Evolutionary conservation across 495 filamentous ascomycete genomes (phyloP).

Genomic region (Podospora didyma): DNA sequence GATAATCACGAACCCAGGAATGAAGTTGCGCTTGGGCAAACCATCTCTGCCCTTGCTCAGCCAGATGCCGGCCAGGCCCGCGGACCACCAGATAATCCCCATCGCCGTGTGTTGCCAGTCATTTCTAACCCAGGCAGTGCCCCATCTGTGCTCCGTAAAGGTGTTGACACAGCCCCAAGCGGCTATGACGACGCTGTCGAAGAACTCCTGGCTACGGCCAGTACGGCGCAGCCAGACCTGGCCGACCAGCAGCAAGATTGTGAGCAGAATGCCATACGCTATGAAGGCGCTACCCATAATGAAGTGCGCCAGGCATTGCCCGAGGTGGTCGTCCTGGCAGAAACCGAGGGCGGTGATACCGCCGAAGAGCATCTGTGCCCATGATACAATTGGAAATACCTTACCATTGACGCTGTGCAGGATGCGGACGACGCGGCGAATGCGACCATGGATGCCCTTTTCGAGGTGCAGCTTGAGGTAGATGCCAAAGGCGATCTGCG

Average conservation of each 20-base stretch:
- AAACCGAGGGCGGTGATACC: conserved; percentile 93
- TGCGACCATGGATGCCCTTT: conserved; percentile 72
- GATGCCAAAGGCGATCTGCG: conserved; percentile 74
- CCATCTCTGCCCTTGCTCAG: conserved; percentile 77
- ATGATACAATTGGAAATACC: conserved; percentile 76
- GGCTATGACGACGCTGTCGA: conserved; percentile 86
- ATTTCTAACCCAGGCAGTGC: conserved; percentile 81
- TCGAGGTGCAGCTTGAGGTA: conserved; percentile 89
- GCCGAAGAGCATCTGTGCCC: conserved; percentile 96
- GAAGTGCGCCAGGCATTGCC: conserved; percentile 94
- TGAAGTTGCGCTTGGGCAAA: conserved; percentile 83
- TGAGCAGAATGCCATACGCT: conserved; percentile 83
- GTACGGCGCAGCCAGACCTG: conserved; percentile 82
- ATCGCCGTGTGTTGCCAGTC: conserved; percentile 97
- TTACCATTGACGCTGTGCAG: conserved; percentile 83
- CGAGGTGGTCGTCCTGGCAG: conserved; percentile 84
- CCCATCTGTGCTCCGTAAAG: conserved; percentile 97
- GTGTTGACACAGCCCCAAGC: conserved; percentile 96
- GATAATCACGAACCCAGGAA: conserved; percentile 85
- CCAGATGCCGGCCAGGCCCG: conserved; percentile 90
- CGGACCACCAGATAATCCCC: conserved; percentile 97
- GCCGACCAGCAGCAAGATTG: conserved; percentile 80
- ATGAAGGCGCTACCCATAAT: conserved; percentile 99
- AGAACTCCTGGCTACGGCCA: conserved; percentile 93
- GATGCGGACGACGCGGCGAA: conserved; percentile 67